phyloP scores from a whole-genome alignment of 331 rosid genomes.

The Cydonia oblonga region DNA sequence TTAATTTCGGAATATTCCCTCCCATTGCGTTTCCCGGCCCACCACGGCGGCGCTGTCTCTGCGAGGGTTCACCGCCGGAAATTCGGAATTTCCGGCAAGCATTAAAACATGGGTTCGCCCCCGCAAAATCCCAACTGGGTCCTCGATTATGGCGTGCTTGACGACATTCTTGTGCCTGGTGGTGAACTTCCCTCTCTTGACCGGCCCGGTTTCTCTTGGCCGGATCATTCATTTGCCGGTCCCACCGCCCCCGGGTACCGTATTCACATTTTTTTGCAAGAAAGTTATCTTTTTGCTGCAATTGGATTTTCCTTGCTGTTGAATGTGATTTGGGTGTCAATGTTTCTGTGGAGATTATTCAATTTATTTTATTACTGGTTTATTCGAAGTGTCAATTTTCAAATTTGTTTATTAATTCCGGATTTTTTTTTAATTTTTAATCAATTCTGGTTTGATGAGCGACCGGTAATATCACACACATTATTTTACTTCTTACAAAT shows the following conservation, averaged over 20 bases:
- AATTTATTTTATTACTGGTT: background rate
- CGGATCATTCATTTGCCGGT: slow-evolving; percentile 28
- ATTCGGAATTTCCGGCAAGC: slow-evolving; percentile 5
- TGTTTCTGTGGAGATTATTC: background rate
- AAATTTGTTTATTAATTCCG: background rate
- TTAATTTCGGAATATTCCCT: background rate
- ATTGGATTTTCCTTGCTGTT: background rate
- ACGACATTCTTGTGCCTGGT: slow-evolving; percentile 37
- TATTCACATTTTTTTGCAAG: background rate
- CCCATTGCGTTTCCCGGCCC: background rate
- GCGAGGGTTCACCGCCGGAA: slow-evolving; percentile 6
- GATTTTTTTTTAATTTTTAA: background rate
- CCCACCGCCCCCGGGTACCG: slow-evolving; percentile 39
- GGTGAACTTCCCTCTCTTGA: slow-evolving; percentile 32
- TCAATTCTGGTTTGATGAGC: background rate
- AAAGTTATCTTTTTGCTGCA: background rate
- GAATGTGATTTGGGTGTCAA: background rate
- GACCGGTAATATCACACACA: background rate
- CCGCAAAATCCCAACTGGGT: slow-evolving; percentile 39
- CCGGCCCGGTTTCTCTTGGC: slow-evolving; percentile 41
- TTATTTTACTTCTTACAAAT: no score
- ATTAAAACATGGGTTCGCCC: slow-evolving; percentile 33
- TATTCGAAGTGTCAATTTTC: background rate
- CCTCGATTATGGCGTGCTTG: slow-evolving; percentile 48
- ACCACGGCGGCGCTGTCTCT: background rate